Evolutionary conservation across 176 grass and related monocot genomes (phyloP).

Genomic region (Dendrocalamus sinicus): DNA sequence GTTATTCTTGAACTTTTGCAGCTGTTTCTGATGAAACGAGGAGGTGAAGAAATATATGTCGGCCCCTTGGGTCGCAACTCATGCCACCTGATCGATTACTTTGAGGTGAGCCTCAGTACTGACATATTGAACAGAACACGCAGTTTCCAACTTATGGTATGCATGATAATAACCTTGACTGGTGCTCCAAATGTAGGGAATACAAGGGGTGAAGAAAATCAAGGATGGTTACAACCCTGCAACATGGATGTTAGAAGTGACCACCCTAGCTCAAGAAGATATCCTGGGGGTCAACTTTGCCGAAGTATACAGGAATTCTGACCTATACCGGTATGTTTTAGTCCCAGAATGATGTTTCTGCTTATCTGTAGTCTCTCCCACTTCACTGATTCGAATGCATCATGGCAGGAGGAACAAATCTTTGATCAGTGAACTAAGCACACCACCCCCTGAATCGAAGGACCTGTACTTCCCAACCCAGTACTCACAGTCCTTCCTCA

Average conservation of each 20-base stretch:
- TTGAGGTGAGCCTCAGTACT: conserved; percentile 69
- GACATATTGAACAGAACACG: not conserved
- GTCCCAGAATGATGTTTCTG: not conserved
- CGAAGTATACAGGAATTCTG: conserved; percentile 74
- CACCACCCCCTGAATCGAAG: conserved; percentile 70
- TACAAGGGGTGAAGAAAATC: conserved; percentile 86
- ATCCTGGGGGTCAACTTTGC: conserved; percentile 71
- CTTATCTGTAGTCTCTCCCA: not conserved
- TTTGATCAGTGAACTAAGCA: conserved; percentile 73
- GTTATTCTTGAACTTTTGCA: conserved; percentile 47
- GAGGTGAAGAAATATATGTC: conserved; percentile 89
- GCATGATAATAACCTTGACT: conserved; percentile 28
- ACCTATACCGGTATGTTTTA: conserved; percentile 63
- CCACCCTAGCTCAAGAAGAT: conserved; percentile 78
- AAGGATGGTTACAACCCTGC: conserved; percentile 93
- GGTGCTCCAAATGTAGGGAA: conserved; percentile 50
- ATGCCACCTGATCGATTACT: conserved; percentile 75
- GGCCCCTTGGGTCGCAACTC: conserved; percentile 85
- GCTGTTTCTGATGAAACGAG: conserved; percentile 96
- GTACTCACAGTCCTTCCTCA: conserved; percentile 71
- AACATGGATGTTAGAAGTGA: conserved; percentile 95
- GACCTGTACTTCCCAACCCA: conserved; percentile 74
- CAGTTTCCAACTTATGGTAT: conserved; percentile 23
- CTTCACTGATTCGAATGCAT: conserved; percentile 34
- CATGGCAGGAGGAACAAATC: conserved; percentile 81